A percentile compares a stretch with the other conserved stretches of the same genome.
Evolutionary conservation across 2,329 filamentous ascomycete species (phyloP).

Genomic region (Colletotrichum sp.): DNA sequence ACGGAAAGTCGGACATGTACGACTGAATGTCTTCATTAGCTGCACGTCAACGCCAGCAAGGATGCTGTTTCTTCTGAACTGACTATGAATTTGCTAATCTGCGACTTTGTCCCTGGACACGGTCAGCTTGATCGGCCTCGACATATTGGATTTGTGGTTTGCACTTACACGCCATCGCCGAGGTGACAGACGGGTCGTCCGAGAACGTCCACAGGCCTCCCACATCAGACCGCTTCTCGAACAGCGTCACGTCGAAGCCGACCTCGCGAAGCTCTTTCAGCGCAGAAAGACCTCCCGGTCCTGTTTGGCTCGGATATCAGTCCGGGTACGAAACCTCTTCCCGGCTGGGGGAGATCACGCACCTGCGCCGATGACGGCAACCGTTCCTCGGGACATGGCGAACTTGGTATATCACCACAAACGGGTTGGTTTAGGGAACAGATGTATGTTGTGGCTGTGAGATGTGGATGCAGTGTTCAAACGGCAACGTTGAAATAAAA

Average conservation of each 20-base stretch:
- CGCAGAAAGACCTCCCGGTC: constrained; percentile 25
- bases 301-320: not conserved
- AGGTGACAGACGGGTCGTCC: constrained; percentile 25
- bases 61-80: not conserved
- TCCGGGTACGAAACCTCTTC: no score
- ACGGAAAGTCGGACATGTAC: constrained; percentile 27
- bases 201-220: constrained; percentile 28
- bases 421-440: not conserved
- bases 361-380: constrained; percentile 27
- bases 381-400: not conserved
- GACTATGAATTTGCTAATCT: constrained; percentile 30
- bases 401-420: not conserved
- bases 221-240: constrained; percentile 25
- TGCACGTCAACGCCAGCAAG: not conserved
- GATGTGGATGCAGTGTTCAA: not conserved
- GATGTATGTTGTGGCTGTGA: not conserved
- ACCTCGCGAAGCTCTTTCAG: constrained; percentile 28
- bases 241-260: constrained; percentile 26
- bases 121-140: not conserved
- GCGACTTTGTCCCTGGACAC: not conserved
- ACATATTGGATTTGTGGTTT: not conserved
- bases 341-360: not conserved
- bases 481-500: not conserved
- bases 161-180: constrained; percentile 3
- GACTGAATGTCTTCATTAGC: not conserved